Conservation (phyloP, 176 grass and related monocot species). For the Luzula sylvatica region DNA sequence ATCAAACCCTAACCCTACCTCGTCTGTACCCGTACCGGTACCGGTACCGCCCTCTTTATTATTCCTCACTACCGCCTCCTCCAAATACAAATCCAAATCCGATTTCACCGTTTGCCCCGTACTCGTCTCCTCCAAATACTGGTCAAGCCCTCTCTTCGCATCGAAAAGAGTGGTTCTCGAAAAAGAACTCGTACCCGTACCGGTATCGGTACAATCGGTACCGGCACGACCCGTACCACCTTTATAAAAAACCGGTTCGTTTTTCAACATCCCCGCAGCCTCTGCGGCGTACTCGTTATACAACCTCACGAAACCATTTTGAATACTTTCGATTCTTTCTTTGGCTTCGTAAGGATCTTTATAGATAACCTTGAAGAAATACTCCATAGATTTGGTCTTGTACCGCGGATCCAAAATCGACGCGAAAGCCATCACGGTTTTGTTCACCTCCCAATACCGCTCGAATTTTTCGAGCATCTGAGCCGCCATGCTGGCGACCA, state of each 20-base stretch:
- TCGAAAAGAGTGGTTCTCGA: constrained; percentile 86
- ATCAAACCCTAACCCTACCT: constrained; percentile 38
- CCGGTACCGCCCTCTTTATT: constrained; percentile 64
- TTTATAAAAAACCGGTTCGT: constrained; percentile 57
- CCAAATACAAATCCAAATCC: constrained; percentile 93
- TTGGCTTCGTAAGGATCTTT: constrained; percentile 72
- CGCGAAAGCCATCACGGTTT: constrained; percentile 81
- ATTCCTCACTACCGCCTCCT: constrained; percentile 73
- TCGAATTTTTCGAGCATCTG: constrained; percentile 91
- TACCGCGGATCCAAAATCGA: constrained; percentile 97
- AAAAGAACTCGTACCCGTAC: constrained; percentile 45
- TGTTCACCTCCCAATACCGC: constrained; percentile 58
- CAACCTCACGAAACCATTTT: constrained; percentile 60
- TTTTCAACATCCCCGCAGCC: constrained; percentile 59
- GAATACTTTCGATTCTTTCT: constrained; percentile 56
- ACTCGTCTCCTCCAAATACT: constrained; percentile 94
- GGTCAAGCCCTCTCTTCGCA: constrained; percentile 79
- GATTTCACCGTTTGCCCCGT: constrained; percentile 75
- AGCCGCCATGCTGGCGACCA: constrained; percentile 56
- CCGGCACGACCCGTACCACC: constrained; percentile 27
- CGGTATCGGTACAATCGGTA: constrained; percentile 25
- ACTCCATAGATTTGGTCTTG: constrained; percentile 97
- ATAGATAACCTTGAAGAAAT: constrained; percentile 80
- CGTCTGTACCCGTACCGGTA: not conserved
- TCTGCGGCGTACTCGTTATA: constrained; percentile 78